These are phyloP conservation scores for Trichoderma lentiforme DNA, from an alignment of 2,329 filamentous ascomycete species.

Conservation along the genomic window DNA sequence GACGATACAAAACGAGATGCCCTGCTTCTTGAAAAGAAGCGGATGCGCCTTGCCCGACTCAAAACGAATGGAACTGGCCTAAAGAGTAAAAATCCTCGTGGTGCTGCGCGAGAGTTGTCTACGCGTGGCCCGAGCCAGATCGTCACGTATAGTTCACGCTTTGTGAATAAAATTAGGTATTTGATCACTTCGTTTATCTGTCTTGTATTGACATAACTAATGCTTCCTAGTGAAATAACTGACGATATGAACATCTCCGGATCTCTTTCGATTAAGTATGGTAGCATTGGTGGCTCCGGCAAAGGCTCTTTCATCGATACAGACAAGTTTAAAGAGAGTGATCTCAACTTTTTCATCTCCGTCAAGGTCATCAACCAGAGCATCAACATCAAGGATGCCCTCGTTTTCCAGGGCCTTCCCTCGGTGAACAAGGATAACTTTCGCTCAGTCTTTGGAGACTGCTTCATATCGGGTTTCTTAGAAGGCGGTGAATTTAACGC, in stretches of 20 bases:
- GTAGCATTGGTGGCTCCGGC: not conserved
- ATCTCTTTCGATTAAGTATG: not conserved
- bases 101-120: too few relatives aligned
- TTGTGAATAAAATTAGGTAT: not conserved
- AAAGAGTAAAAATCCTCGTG: too few relatives aligned
- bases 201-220: too few relatives aligned
- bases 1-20: too few relatives aligned
- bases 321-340: not conserved
- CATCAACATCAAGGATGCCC: not conserved
- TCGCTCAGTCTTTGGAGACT: not conserved
- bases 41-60: too few relatives aligned
- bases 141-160: not conserved
- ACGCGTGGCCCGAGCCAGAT: not conserved
- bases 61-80: too few relatives aligned
- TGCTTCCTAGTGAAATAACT: not conserved
- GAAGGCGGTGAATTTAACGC: not conserved
- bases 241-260: not conserved
- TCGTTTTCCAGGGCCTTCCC: not conserved
- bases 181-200: too few relatives aligned
- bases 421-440: not conserved
- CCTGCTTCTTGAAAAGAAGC: too few relatives aligned
- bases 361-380: not conserved
- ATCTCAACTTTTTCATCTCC: not conserved
- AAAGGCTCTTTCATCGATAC: not conserved
- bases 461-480: not conserved